Evolutionary conservation across 805 yeast species (phyloP), one percentile per base, ranked within the genome.

Genomic region (Starmera amethionina): DNA sequence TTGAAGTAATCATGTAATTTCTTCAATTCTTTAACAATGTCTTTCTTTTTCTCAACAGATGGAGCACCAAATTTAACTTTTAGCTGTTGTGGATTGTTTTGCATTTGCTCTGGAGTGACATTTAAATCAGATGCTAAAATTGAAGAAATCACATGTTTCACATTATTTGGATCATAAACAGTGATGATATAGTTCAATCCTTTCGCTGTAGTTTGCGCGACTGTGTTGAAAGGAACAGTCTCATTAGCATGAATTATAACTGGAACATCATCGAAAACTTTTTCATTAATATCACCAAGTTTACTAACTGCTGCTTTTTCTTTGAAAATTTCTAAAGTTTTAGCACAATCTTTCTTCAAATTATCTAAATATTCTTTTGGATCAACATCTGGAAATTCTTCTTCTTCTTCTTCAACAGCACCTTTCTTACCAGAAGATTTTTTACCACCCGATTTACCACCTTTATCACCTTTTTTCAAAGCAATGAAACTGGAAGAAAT

Each of bases 101-200:
- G 75, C 43, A 86, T 89, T 18, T 67, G 68, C 54, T 82, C 89
- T 1, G 97, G 95, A 44, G 80, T 86, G 68, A 90, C 60, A 52
- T 84, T 83, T 55, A 85, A 62, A 9, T 75, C 73, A 0, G 89
- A 68, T 1, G 74, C 81, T 44, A 86, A 58, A 15, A 90, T 77
- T 0, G 89, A 70, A 39, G 87, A 78, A 27, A 82, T 71, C 27
- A 90, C 73, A 44, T 73, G 70, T 50, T 85, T 82, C 32, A 77
- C 70, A 48, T 84, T 72, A 39, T 69, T 70, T 7, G 95, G 95
- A 53, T 90, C 96, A 59, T 82, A 90, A 2, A 88, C 89, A 0
- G 96, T 87, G n/a, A 90, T 75, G 39, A 86, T 66, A 48, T 76
- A 69, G 50, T 84, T 72, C 25, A 70, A 66, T 7, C 90, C 93